These are phyloP conservation scores for Raphanus hybrid DNA, from an alignment of 441 rosid genomes.

Conservation along the genomic window DNA sequence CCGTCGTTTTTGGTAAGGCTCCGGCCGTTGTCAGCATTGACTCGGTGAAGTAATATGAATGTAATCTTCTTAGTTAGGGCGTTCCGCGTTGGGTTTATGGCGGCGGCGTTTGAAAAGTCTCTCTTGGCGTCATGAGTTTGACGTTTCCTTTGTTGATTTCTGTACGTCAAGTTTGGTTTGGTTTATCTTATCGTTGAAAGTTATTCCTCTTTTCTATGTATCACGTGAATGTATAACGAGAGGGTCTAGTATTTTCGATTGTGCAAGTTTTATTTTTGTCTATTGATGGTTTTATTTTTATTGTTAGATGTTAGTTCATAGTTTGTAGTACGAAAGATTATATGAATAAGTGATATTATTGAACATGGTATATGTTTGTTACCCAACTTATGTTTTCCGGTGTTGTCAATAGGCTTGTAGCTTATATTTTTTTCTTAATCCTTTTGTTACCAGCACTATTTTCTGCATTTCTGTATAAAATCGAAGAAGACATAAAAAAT, in stretches of 20 bases:
- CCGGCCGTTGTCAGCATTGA: conserved; percentile 14
- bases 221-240: conserved; percentile 9
- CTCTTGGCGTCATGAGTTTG: conserved; percentile 22
- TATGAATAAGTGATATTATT: neutral
- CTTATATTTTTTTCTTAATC: neutral
- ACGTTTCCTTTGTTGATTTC: conserved; percentile 20
- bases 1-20: conserved; percentile 17
- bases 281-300: neutral
- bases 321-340: neutral
- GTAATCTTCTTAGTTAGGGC: neutral
- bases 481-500: neutral
- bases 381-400: neutral
- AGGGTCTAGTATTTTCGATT: neutral
- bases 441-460: neutral
- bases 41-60: conserved; percentile 8
- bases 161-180: conserved; percentile 25
- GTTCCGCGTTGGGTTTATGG: neutral
- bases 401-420: neutral
- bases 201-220: neutral
- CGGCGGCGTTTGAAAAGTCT: neutral
- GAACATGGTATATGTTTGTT: neutral
- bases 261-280: neutral
- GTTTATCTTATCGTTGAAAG: conserved; percentile 8
- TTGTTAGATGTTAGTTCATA: neutral
- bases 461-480: neutral